Base-by-base conservation (phyloP, 2,329 filamentous ascomycete species). In the Didymosphaeria variabile region DNA sequence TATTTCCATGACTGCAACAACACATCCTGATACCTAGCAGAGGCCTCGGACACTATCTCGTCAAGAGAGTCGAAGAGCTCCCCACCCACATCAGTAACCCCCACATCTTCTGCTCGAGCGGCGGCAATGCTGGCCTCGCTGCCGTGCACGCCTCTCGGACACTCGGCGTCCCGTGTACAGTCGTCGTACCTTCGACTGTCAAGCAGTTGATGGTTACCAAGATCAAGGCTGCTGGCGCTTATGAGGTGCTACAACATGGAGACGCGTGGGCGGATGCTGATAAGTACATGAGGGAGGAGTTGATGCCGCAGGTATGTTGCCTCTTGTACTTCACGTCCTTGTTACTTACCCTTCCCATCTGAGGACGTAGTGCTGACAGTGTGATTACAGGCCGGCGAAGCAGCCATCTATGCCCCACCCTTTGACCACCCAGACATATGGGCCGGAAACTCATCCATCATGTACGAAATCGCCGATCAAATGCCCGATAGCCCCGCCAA, bases 101-200 rank as follows among this genome's bases (percentile, higher is more conserved):
- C 2, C 91, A 91, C 81, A 94, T 95, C 84, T 95, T 92, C 81
- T 90, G 87, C 72, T 91, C 90, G 13, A 91, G 88, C 2, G 92
- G 91, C 60, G 93, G 93, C 59, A 97, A 97, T 73, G 93, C 93
- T 2, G 93, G 93, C 1, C 86, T 97, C 4, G 93, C 92, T 1
- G 92, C 91, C 70, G 91, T 92, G 17, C 89, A 88, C 51, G 90
- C 92, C 1, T 90, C 92, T 13, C 81, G 82, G 26, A 82, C 86
- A 2, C 84, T 95, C 7, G 79, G 83, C 6, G 84, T 87, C 40
- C 88, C 87, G 1, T 89, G 88, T 74, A 94, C 92, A 5, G 90
- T 97, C 62, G 90, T 93, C 32, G 87, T 95, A 1, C 91, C 93
- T 0, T 74, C 82, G 9, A 82, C 81, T 7, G 91, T 91, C 0